Conservation (phyloP, 768 basidiomycete species). For the Trametes villosa region DNA sequence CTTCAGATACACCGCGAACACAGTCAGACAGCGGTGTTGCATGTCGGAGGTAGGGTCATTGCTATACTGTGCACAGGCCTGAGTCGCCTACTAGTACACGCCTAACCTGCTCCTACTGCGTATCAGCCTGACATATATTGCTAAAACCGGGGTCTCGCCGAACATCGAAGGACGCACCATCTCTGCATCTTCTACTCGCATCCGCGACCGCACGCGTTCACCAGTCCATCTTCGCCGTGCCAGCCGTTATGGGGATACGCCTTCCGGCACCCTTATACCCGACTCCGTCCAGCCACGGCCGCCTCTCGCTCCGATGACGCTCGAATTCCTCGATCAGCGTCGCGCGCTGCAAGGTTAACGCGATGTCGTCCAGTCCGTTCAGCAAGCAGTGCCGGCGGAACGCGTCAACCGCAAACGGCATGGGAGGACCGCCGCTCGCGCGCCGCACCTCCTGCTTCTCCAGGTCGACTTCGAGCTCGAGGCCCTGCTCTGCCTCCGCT, state of each 20-base stretch:
- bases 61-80: no score
- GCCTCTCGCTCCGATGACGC: slow-evolving; percentile 68
- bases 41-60: no score
- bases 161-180: no score
- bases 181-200: no score
- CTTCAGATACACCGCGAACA: no score
- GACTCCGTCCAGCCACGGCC: slow-evolving; percentile 98
- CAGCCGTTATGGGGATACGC: slow-evolving; percentile 62
- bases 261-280: slow-evolving; percentile 85
- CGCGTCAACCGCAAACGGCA: slow-evolving; percentile 81
- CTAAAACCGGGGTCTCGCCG: no score
- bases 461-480: slow-evolving; percentile 63
- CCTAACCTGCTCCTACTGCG: no score
- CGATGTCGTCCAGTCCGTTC: slow-evolving; percentile 97
- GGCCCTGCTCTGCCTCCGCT: slow-evolving; percentile 54
- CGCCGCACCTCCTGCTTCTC: slow-evolving; percentile 60
- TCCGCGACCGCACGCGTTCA: slow-evolving; percentile 37
- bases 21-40: no score
- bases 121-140: no score
- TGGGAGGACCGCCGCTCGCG: slow-evolving; percentile 70
- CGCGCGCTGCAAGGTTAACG: slow-evolving; percentile 85
- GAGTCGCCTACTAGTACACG: no score
- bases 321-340: slow-evolving; percentile 81
- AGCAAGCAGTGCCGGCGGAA: slow-evolving; percentile 94
- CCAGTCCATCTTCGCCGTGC: slow-evolving; percentile 74